phyloP scores from a whole-genome alignment of 768 basidiomycete genomes.

The Dioszegia hungarica region DNA sequence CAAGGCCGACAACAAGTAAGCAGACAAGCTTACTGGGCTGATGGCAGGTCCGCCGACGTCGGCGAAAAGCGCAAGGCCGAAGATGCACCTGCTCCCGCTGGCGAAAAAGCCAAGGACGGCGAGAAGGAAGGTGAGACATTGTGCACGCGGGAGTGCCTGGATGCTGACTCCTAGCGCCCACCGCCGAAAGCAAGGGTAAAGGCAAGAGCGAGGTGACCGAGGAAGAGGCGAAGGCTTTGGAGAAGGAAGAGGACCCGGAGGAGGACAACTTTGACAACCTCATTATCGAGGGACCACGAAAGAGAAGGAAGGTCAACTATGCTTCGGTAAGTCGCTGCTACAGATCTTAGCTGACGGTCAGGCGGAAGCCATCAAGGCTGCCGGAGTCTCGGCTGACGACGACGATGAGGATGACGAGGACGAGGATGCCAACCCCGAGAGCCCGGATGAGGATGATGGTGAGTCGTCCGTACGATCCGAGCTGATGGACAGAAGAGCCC shows the following conservation, averaged over 20 bases:
- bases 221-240: constrained; percentile 18
- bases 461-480: not conserved
- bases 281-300: constrained; percentile 36
- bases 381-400: constrained; percentile 27
- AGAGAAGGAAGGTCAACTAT: constrained; percentile 47
- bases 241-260: constrained; percentile 41
- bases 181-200: constrained; percentile 20
- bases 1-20: not conserved
- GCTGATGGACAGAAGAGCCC: not conserved
- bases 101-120: constrained; percentile 5
- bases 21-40: not conserved
- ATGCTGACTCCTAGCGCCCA: not conserved
- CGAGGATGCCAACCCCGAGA: constrained; percentile 52
- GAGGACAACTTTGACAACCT: constrained; percentile 52
- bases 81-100: constrained; percentile 11
- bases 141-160: not conserved
- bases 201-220: constrained; percentile 18
- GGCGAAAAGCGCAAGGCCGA: constrained; percentile 37
- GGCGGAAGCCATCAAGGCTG: constrained; percentile 27
- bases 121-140: constrained; percentile 21
- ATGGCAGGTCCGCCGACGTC: constrained; percentile 8
- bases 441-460: constrained; percentile 34
- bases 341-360: constrained; percentile 39
- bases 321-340: constrained; percentile 46
- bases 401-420: constrained; percentile 60